Conservation (phyloP, 306 rosid genomes). For the Psophocarpus tetragonolobus region DNA sequence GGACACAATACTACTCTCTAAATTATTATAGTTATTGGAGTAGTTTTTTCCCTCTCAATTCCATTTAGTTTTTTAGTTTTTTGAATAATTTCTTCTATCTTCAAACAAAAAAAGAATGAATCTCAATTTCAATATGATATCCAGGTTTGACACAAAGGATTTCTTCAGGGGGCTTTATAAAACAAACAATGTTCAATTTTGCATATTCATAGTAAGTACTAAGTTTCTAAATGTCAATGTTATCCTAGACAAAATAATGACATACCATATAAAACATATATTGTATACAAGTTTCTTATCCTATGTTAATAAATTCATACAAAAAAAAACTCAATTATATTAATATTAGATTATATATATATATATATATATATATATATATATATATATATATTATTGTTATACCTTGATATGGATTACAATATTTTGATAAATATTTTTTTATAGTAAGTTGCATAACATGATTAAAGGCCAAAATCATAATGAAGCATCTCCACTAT, state of each 20-base stretch:
- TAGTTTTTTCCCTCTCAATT: not conserved
- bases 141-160: conserved; percentile 77
- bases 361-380: conserved; percentile 8
- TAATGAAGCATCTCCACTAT: conserved; percentile 64
- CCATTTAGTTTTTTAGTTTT: not conserved
- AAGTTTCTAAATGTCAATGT: not conserved
- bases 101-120: not conserved
- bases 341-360: not conserved
- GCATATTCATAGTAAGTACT: conserved; percentile 77
- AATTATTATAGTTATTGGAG: conserved; percentile 28
- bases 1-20: conserved; percentile 22
- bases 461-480: conserved; percentile 62
- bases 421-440: conserved; percentile 19
- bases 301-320: not conserved
- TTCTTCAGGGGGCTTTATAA: conserved; percentile 64
- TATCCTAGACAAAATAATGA: not conserved
- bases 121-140: conserved; percentile 24
- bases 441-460: conserved; percentile 65
- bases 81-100: not conserved
- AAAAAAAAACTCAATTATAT: not conserved
- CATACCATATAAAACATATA: not conserved
- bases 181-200: conserved; percentile 69
- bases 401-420: not conserved
- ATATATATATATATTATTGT: not conserved
- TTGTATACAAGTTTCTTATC: not conserved